phyloP scores from a whole-genome alignment of 2,329 filamentous ascomycete genomes.

The Botrytis sinoallii region DNA sequence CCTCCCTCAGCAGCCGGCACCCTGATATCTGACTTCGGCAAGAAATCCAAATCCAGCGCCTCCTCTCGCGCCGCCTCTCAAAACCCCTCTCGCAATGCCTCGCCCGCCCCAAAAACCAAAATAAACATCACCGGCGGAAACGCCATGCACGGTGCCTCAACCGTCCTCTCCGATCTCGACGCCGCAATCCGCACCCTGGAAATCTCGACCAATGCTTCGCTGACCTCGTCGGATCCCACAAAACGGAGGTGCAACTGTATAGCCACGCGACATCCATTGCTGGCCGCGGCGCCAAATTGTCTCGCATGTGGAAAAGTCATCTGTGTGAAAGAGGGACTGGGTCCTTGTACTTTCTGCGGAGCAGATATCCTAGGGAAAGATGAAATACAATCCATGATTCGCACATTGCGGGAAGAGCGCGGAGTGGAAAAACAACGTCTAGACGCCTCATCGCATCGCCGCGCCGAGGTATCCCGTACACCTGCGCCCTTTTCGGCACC shows the following conservation, averaged over 20 bases:
- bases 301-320: conserved; percentile 90
- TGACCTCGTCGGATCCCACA: conserved; percentile 47
- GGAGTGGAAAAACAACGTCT: conserved; percentile 81
- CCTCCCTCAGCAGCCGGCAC: conserved; percentile 67
- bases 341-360: conserved; percentile 89
- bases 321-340: conserved; percentile 89
- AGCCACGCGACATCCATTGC: conserved; percentile 79
- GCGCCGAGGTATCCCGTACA: conserved; percentile 60
- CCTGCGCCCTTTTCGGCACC: conserved; percentile 58
- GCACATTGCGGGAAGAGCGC: conserved; percentile 77
- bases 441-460: conserved; percentile 68
- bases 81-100: conserved; percentile 43
- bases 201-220: conserved; percentile 81
- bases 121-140: conserved; percentile 71
- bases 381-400: conserved; percentile 83
- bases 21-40: conserved; percentile 74
- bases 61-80: conserved; percentile 47
- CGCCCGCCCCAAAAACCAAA: conserved; percentile 53
- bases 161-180: conserved; percentile 66
- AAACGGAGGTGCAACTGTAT: conserved; percentile 81
- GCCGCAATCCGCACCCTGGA: conserved; percentile 87
- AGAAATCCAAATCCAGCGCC: conserved; percentile 50
- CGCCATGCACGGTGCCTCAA: conserved; percentile 78
- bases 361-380: conserved; percentile 65
- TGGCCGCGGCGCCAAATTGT: conserved; percentile 91